Evolutionary conservation across 2,329 filamentous ascomycete species (phyloP).

Genomic region (Aspergillus ibericus): DNA sequence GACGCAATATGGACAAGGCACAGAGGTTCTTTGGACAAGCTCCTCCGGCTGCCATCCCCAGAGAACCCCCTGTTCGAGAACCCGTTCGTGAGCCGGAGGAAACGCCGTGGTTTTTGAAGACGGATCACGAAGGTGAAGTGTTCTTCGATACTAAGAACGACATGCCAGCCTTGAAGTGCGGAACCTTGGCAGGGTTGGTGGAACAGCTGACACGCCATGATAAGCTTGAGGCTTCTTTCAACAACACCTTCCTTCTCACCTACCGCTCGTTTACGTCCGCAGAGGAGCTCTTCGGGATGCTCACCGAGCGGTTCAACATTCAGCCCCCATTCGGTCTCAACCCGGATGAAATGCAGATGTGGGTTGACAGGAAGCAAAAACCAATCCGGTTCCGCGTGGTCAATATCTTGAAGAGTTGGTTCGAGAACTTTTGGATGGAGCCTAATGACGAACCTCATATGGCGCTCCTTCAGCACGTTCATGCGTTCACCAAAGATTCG

Average conservation of each 20-base stretch:
- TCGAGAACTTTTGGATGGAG: slow-evolving; percentile 99
- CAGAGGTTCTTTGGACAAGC: slow-evolving; percentile 51
- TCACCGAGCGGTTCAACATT: slow-evolving; percentile 88
- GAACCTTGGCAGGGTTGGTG: slow-evolving; percentile 82
- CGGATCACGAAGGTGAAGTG: slow-evolving; percentile 86
- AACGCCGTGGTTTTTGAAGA: slow-evolving; percentile 75
- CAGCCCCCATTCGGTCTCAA: slow-evolving; percentile 83
- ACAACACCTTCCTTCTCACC: slow-evolving; percentile 95
- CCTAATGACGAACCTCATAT: slow-evolving; percentile 82
- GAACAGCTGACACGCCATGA: slow-evolving; percentile 96
- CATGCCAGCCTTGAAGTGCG: slow-evolving; percentile 77
- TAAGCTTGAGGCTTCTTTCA: slow-evolving; percentile 91
- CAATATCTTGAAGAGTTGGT: slow-evolving; percentile 97
- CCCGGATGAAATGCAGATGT: slow-evolving; percentile 74
- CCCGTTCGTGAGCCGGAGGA: slow-evolving; percentile 66
- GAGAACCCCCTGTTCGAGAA: slow-evolving; percentile 37
- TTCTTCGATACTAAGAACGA: slow-evolving; percentile 83
- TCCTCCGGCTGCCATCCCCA: slow-evolving; percentile 40
- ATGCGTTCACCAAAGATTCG: slow-evolving; percentile 85
- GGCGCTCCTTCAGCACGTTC: slow-evolving; percentile 82
- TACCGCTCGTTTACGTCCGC: slow-evolving; percentile 94
- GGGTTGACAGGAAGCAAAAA: slow-evolving; percentile 94
- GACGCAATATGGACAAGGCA: slow-evolving; percentile 49
- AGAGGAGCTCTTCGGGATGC: slow-evolving; percentile 84
- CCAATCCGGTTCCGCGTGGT: slow-evolving; percentile 94